These are phyloP conservation scores for Populus tremula DNA, from an alignment of 345 rosid species.

Conservation along the genomic window DNA sequence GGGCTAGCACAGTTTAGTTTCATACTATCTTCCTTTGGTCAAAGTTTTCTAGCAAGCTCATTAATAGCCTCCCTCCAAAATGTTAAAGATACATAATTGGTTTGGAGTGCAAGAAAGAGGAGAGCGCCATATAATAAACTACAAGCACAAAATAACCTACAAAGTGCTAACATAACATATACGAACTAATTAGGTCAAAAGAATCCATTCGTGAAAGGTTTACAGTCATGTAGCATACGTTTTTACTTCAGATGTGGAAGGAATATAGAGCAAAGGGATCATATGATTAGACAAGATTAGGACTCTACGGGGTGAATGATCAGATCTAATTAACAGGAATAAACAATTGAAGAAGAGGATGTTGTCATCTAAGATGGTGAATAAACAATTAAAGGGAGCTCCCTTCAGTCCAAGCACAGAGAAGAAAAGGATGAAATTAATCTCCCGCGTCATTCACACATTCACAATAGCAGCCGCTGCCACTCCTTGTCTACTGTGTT, in stretches of 20 bases:
- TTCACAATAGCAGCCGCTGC: conserved; percentile 13
- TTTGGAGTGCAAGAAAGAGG: background rate
- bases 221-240: background rate
- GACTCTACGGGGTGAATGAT: background rate
- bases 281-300: background rate
- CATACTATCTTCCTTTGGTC: background rate
- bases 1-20: background rate
- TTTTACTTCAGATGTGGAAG: background rate
- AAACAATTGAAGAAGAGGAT: background rate
- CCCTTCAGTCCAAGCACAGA: conserved; percentile 57
- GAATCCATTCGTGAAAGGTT: background rate
- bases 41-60: background rate
- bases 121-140: background rate
- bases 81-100: background rate
- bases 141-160: background rate
- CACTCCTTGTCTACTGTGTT: conserved; percentile 26
- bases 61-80: background rate
- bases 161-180: too few relatives aligned
- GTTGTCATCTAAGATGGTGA: background rate
- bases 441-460: conserved; percentile 37
- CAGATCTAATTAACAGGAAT: too few relatives aligned
- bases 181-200: background rate
- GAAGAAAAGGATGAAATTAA: conserved; percentile 35
- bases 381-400: conserved; percentile 36
- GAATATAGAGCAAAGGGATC: background rate